phyloP scores from a whole-genome alignment of 2,329 filamentous ascomycete genomes.

The Neonectria ditissima region DNA sequence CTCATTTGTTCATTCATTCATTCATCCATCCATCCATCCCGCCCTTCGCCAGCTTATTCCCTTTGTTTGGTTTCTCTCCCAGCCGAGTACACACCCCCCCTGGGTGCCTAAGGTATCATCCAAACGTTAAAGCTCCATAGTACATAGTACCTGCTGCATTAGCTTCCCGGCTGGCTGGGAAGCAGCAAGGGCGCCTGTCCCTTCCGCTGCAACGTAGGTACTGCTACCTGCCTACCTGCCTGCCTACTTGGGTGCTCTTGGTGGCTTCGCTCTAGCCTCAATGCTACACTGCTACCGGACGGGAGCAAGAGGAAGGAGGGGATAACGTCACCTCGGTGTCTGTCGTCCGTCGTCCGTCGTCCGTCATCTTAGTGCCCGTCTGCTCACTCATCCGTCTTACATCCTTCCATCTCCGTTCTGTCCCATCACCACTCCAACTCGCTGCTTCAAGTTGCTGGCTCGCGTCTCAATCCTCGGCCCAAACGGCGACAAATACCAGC shows the following conservation, averaged over 20 bases:
- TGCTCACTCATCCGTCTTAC: background rate
- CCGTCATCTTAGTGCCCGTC: too few relatives aligned
- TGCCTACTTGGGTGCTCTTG: background rate
- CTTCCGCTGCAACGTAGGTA: background rate
- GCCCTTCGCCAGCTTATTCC: too few relatives aligned
- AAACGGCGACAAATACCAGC: background rate
- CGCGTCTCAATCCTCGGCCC: background rate
- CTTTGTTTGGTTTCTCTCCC: too few relatives aligned
- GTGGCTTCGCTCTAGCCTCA: background rate
- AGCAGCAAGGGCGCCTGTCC: background rate
- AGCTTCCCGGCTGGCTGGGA: background rate
- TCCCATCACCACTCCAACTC: background rate
- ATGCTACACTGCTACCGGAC: background rate
- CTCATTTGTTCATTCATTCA: background rate
- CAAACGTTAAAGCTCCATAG: background rate
- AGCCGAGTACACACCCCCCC: too few relatives aligned
- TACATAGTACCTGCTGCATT: constrained; percentile 3
- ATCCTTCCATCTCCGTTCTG: background rate
- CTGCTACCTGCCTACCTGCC: background rate
- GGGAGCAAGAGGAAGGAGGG: background rate
- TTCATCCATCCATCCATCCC: background rate
- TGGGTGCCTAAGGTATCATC: background rate
- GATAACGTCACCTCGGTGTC: background rate
- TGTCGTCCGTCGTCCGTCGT: background rate
- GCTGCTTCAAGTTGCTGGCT: background rate